phyloP scores from a whole-genome alignment of 768 basidiomycete genomes.

The Phylloporus sp. region DNA sequence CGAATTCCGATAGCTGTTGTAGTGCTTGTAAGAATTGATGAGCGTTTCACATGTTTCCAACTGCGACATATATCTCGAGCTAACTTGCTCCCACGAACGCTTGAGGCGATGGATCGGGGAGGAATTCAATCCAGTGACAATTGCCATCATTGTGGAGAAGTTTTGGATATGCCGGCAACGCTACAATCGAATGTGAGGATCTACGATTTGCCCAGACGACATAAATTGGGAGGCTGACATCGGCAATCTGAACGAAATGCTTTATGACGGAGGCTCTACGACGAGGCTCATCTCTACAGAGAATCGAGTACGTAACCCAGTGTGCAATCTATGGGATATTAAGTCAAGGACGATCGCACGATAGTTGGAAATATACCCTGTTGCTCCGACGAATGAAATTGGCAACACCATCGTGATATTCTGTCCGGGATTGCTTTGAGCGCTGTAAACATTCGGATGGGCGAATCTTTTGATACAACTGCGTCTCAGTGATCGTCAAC shows the following conservation, averaged over 20 bases:
- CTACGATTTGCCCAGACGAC: not conserved
- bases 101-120: slow-evolving; percentile 62
- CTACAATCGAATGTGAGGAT: slow-evolving; percentile 31
- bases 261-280: slow-evolving; percentile 59
- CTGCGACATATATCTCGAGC: slow-evolving; percentile 42
- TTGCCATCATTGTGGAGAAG: slow-evolving; percentile 64
- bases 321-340: slow-evolving; percentile 42
- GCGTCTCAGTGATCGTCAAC: slow-evolving; percentile 61
- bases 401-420: slow-evolving; percentile 49
- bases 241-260: slow-evolving; percentile 63
- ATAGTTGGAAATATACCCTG: slow-evolving; percentile 31
- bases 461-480: slow-evolving; percentile 55
- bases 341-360: not conserved
- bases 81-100: slow-evolving; percentile 61
- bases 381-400: slow-evolving; percentile 58
- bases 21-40: slow-evolving; percentile 65
- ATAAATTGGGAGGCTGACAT: slow-evolving; percentile 39
- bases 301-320: slow-evolving; percentile 57
- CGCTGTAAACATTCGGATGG: slow-evolving; percentile 59
- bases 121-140: slow-evolving; percentile 65
- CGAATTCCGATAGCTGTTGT: slow-evolving; percentile 55
- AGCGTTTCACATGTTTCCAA: slow-evolving; percentile 53
- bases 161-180: slow-evolving; percentile 61
- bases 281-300: slow-evolving; percentile 55
- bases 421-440: slow-evolving; percentile 44